Conservation (phyloP, 345 rosid genomes). For the Aquilaria malaccensis region DNA sequence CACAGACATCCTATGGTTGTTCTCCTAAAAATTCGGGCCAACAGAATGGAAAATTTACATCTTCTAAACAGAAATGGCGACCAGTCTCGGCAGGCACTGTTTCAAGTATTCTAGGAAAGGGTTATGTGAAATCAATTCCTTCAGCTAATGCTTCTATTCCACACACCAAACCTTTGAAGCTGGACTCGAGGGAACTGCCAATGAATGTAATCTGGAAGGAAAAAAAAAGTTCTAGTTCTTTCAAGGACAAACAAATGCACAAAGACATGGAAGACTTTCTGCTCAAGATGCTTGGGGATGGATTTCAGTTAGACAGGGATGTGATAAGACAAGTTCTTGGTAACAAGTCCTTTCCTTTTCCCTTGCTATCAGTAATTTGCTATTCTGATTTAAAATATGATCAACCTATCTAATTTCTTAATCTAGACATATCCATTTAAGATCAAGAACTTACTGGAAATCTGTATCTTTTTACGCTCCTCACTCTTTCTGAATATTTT, state of each 20-base stretch:
- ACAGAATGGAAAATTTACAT: constrained; percentile 21
- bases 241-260: constrained; percentile 21
- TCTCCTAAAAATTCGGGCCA: constrained; percentile 10
- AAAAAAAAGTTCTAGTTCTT: constrained; percentile 8
- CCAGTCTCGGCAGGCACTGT: constrained; percentile 45
- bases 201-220: constrained; percentile 27
- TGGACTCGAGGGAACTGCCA: constrained; percentile 30
- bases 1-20: constrained; percentile 12
- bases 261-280: constrained; percentile 42
- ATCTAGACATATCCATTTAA: too few relatives aligned
- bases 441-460: too few relatives aligned
- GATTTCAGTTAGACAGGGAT: constrained; percentile 36
- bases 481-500: too few relatives aligned
- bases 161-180: constrained; percentile 39
- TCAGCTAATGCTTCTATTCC: constrained; percentile 18
- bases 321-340: constrained; percentile 37
- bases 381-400: too few relatives aligned
- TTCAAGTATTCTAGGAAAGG: constrained; percentile 43
- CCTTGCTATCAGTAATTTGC: too few relatives aligned
- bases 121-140: constrained; percentile 25
- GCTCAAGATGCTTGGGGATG: constrained; percentile 44
- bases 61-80: constrained; percentile 29
- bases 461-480: too few relatives aligned
- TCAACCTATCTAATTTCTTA: too few relatives aligned
- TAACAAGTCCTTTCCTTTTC: constrained; percentile 11